Evolutionary conservation across 371 early-diverging fungal genomes (phyloP), one percentile per base, ranked within the genome.

Genomic region (Mortierella sp.): DNA sequence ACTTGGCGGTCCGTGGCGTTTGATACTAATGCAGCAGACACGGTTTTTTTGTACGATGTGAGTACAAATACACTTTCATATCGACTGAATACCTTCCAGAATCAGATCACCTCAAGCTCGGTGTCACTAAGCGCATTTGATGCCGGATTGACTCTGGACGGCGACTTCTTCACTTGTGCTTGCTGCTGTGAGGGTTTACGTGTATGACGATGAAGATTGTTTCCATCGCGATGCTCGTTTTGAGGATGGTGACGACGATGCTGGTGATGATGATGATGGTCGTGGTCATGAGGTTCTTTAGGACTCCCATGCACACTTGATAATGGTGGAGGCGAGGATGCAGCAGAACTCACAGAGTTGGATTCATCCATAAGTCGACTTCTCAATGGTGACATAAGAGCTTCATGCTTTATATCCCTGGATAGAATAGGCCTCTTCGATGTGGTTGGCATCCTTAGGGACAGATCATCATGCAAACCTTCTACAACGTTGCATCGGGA

Each of bases 91-190:
- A n/a, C n/a, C n/a, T n/a, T n/a, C n/a, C n/a, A 0, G 30, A 17
- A 17, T 17, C 23, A 14, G 21, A 6, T 14, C 49, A 75, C 80
- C 64, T 81, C 81, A 8, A 79, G 32, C 51, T 81, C 81, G 8
- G 81, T 81, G 50, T 81, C 81, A 32, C 81, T 81, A 5, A 81
- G 62, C 7, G 81, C 65, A 31, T 48, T 64, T n/a, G 60, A n/a
- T 8, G 71, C 72, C 32, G 46, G 50, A 19, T 63, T 63, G 8
- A 42, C 21, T 31, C 64, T 56, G 17, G 53, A 24, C n/a, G 15
- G 23, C 2, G 56, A 15, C 30, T 58, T 48, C 7, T 52, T 50
- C 4, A 30, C 50, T 4, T 69, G 62, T 2, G 6, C 11, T 30
- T 26, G 26, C 28, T 61, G 49, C 28, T 61, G 49, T 4, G 28